Conservation (phyloP, 2,329 filamentous ascomycete genomes). For the Fusarium beomiforme region DNA sequence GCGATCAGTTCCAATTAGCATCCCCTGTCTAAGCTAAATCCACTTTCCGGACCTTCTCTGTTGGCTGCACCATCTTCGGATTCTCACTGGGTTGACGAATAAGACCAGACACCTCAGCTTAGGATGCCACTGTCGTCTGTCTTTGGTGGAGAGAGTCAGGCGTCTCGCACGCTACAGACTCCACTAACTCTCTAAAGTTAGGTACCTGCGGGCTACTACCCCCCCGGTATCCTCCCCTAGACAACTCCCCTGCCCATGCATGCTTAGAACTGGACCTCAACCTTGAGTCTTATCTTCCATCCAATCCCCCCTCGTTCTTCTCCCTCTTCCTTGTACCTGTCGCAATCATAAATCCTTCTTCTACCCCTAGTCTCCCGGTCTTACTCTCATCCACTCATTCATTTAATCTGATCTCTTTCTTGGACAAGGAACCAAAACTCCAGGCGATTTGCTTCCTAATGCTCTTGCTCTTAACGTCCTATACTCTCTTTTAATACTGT, state of each 20-base stretch:
- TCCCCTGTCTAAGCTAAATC: slow-evolving; percentile 14
- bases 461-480: slow-evolving; percentile 28
- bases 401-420: slow-evolving; percentile 40
- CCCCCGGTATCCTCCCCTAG: slow-evolving; percentile 3
- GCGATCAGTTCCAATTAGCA: slow-evolving; percentile 26
- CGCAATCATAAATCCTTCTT: slow-evolving; percentile 33
- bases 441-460: slow-evolving; percentile 40
- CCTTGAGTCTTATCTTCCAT: slow-evolving; percentile 31
- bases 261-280: neutral
- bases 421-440: slow-evolving; percentile 42
- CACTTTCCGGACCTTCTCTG: slow-evolving; percentile 33
- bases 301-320: slow-evolving; percentile 32
- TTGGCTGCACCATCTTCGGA: slow-evolving; percentile 8
- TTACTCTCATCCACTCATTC: slow-evolving; percentile 35
- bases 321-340: slow-evolving; percentile 14
- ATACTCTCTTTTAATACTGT: slow-evolving; percentile 39
- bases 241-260: neutral
- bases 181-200: slow-evolving; percentile 32
- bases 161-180: slow-evolving; percentile 17
- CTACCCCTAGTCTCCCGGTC: slow-evolving; percentile 40
- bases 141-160: slow-evolving; percentile 9
- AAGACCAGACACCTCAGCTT: slow-evolving; percentile 8
- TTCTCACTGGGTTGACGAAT: slow-evolving; percentile 11
- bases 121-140: slow-evolving; percentile 2
- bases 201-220: slow-evolving; percentile 9